phyloP scores from a whole-genome alignment of 208 protist genomes.

The Herpetomonas samuelpessoai region DNA sequence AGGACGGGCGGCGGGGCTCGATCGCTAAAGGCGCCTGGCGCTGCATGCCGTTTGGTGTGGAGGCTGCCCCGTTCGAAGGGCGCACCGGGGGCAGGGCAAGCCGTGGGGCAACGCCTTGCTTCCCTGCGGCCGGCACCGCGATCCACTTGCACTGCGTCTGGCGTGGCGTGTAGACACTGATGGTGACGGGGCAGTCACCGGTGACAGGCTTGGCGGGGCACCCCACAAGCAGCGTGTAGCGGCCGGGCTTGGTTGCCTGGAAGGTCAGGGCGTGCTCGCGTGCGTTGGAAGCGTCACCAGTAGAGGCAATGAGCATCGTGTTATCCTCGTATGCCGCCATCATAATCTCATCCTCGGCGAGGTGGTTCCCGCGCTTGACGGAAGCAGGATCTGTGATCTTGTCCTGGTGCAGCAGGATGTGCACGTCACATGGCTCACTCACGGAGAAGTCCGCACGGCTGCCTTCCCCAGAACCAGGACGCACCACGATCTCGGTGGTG shows the following conservation, averaged over 20 bases:
- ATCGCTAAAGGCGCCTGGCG: background rate
- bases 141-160: conserved; percentile 52
- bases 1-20: conserved; percentile 16
- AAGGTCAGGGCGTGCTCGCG: conserved; percentile 83
- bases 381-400: conserved; percentile 34
- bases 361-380: conserved; percentile 37
- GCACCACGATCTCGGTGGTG: conserved; percentile 33
- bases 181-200: conserved; percentile 56
- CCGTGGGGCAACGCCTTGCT: background rate
- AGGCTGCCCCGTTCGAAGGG: background rate
- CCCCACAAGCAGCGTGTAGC: conserved; percentile 56
- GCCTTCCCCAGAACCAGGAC: conserved; percentile 30
- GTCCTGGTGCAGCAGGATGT: conserved; percentile 76
- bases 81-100: background rate
- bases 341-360: conserved; percentile 59
- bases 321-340: conserved; percentile 64
- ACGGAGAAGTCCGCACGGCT: conserved; percentile 62
- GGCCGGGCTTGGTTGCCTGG: conserved; percentile 33
- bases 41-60: background rate
- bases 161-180: conserved; percentile 70
- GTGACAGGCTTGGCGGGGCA: conserved; percentile 32
- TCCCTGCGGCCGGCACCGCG: conserved; percentile 1
- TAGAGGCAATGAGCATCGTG: conserved; percentile 44
- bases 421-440: conserved; percentile 60
- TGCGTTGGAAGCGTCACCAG: conserved; percentile 68